Conservation (phyloP, 495 filamentous ascomycete genomes). For the Penicillium turbatum region DNA sequence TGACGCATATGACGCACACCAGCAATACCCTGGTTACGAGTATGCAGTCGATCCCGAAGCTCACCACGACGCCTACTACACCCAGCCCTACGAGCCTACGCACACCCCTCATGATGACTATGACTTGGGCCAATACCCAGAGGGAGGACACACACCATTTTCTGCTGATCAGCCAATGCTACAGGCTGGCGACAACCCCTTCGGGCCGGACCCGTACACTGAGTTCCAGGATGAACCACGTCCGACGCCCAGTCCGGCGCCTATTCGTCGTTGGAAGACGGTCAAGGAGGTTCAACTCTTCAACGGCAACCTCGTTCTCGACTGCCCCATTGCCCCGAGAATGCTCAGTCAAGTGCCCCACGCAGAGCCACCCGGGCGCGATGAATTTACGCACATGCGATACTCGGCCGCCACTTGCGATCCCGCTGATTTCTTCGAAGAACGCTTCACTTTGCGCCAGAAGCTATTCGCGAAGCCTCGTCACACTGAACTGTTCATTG, state of each 20-base stretch:
- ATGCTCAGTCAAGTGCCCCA: conserved; percentile 82
- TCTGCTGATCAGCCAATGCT: conserved; percentile 64
- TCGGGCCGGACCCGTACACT: conserved; percentile 51
- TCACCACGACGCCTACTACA: conserved; percentile 84
- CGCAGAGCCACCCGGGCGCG: conserved; percentile 72
- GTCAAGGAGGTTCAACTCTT: conserved; percentile 97
- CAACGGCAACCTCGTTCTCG: conserved; percentile 93
- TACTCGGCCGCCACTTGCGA: conserved; percentile 98
- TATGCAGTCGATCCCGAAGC: conserved; percentile 76
- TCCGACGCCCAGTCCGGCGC: conserved; percentile 57
- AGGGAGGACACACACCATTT: conserved; percentile 45
- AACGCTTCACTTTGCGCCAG: conserved; percentile 92
- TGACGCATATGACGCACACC: conserved; percentile 53
- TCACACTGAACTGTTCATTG: conserved; percentile 96
- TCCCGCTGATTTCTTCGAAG: conserved; percentile 76
- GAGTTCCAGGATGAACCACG: conserved; percentile 44
- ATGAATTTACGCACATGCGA: conserved; percentile 99
- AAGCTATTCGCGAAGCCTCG: conserved; percentile 88
- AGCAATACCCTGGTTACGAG: conserved; percentile 50
- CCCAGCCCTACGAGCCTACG: conserved; percentile 69
- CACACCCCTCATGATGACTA: conserved; percentile 53
- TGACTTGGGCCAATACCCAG: conserved; percentile 49
- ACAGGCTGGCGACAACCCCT: conserved; percentile 46
- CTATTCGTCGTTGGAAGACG: conserved; percentile 91
- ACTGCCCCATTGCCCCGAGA: conserved; percentile 91